A percentile compares a stretch with the other conserved stretches of the same genome.
phyloP scores from a whole-genome alignment of 2,329 filamentous ascomycete species.

The Monilinia polystroma region DNA sequence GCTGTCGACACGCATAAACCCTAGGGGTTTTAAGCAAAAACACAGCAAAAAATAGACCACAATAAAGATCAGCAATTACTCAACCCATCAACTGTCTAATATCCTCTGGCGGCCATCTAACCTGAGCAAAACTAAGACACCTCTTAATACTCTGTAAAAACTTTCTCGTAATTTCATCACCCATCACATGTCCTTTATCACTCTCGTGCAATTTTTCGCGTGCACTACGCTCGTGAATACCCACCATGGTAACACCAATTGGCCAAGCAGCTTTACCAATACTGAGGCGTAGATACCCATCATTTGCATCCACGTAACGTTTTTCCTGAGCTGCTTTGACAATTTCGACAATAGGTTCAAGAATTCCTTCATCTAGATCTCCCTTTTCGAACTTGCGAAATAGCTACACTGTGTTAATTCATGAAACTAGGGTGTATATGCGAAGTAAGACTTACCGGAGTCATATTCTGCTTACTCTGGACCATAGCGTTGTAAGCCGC shows the following conservation, averaged over 20 bases:
- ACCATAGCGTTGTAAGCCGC: slow-evolving; percentile 82
- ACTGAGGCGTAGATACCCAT: slow-evolving; percentile 87
- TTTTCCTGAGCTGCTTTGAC: slow-evolving; percentile 86
- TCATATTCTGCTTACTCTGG: slow-evolving; percentile 83
- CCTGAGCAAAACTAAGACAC: slow-evolving; percentile 93
- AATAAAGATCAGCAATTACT: neutral
- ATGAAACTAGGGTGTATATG: neutral
- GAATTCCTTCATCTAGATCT: slow-evolving; percentile 73
- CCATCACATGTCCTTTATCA: slow-evolving; percentile 91
- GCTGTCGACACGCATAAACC: neutral
- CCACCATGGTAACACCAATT: slow-evolving; percentile 99
- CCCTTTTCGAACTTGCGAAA: slow-evolving; percentile 85
- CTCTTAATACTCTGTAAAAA: slow-evolving; percentile 97
- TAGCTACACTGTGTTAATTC: slow-evolving; percentile 48
- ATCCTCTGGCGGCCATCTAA: slow-evolving; percentile 92
- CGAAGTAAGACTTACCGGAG: slow-evolving; percentile 54
- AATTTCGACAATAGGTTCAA: slow-evolving; percentile 86
- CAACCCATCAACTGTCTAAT: slow-evolving; percentile 88
- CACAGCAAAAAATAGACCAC: too few species aligned
- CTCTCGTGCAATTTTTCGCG: slow-evolving; percentile 92
- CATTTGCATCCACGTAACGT: slow-evolving; percentile 93
- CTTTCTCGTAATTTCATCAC: slow-evolving; percentile 92
- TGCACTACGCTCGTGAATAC: slow-evolving; percentile 95
- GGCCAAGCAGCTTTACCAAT: slow-evolving; percentile 98
- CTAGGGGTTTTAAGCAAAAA: neutral